These are phyloP conservation scores for Paramecium pentaurelia DNA, from an alignment of 73 alveolate species.

Conservation along the genomic window DNA sequence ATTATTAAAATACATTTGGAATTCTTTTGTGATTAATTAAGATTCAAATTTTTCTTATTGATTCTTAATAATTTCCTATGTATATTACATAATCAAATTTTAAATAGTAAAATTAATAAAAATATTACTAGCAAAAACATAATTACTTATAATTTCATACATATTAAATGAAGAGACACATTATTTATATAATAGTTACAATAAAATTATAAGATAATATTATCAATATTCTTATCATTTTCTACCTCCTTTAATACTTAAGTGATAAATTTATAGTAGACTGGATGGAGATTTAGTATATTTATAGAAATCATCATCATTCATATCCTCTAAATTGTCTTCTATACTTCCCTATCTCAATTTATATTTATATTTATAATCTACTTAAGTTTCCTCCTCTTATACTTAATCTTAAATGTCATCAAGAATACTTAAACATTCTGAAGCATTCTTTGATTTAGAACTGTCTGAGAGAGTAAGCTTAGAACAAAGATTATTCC, in stretches of 20 bases:
- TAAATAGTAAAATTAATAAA: neutral
- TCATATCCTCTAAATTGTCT: neutral
- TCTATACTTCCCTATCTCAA: neutral
- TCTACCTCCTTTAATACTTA: neutral
- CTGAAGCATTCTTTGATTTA: neutral
- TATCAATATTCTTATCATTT: neutral
- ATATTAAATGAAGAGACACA: neutral
- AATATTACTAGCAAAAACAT: neutral
- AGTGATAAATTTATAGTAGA: neutral
- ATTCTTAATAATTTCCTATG: neutral
- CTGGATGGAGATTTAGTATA: neutral
- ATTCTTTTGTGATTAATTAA: neutral
- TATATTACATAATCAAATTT: neutral
- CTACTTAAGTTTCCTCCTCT: neutral
- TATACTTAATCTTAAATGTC: neutral
- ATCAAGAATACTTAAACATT: neutral
- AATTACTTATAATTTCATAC: neutral
- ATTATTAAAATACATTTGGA: neutral
- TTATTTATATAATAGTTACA: neutral
- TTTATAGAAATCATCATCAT: neutral
- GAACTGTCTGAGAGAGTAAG: neutral
- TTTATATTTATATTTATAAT: neutral
- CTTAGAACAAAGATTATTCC: neutral
- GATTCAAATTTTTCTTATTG: neutral
- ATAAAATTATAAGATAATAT: neutral